phyloP scores from a whole-genome alignment of 2,329 filamentous ascomycete genomes.

The Diatrype stigma region DNA sequence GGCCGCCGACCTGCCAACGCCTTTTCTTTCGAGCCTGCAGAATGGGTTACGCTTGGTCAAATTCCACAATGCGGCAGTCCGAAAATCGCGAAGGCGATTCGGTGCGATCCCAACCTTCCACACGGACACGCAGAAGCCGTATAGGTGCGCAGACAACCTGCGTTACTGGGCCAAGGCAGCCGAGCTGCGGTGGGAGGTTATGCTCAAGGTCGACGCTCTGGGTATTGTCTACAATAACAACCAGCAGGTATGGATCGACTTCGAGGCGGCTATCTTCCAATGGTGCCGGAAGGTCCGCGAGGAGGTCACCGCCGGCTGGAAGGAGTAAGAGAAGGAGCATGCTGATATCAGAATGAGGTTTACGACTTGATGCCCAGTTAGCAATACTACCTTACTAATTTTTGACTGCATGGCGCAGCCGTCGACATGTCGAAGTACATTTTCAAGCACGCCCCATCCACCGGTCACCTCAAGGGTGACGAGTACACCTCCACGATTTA shows the following conservation, averaged over 20 bases:
- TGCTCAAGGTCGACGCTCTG: slow-evolving; percentile 78
- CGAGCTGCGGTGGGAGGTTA: slow-evolving; percentile 87
- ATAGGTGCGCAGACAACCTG: slow-evolving; percentile 88
- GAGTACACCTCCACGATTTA: not conserved
- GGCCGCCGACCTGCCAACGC: slow-evolving; percentile 54
- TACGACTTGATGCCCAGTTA: not conserved
- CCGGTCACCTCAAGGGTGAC: not conserved
- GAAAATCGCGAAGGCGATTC: slow-evolving; percentile 80
- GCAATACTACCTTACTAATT: not conserved
- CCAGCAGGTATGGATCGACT: slow-evolving; percentile 68
- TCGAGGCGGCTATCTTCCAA: slow-evolving; percentile 75
- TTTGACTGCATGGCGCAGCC: not conserved
- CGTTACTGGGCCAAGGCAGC: slow-evolving; percentile 95
- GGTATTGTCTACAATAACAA: slow-evolving; percentile 75
- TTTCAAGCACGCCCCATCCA: not conserved
- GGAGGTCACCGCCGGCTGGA: slow-evolving; percentile 71
- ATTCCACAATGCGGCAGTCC: slow-evolving; percentile 85
- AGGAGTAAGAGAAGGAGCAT: slow-evolving; percentile 12
- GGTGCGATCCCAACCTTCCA: slow-evolving; percentile 86
- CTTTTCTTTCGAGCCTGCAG: slow-evolving; percentile 69
- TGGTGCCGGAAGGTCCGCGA: slow-evolving; percentile 82
- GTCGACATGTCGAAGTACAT: not conserved
- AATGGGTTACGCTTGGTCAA: slow-evolving; percentile 78
- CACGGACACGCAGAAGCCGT: slow-evolving; percentile 90
- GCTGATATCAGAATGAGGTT: slow-evolving; percentile 10